Evolutionary conservation across 139 green algal genomes (phyloP).

Genomic region (Chlorella sp.): DNA sequence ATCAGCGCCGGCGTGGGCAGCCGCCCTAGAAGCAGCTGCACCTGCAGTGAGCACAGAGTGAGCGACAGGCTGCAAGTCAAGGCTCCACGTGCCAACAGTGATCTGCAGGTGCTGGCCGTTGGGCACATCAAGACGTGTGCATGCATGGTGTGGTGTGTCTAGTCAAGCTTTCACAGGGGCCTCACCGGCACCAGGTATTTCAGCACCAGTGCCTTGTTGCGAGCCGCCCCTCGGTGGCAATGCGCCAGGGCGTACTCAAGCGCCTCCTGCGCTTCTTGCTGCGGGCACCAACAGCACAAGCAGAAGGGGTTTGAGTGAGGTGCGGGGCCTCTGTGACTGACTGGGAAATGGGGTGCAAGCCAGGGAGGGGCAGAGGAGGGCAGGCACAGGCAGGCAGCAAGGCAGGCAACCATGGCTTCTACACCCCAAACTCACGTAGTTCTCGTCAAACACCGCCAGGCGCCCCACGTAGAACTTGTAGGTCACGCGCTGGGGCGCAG

Average conservation of each 20-base stretch:
- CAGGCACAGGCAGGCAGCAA: neutral
- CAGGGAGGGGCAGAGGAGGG: no score
- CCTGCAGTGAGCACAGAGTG: neutral
- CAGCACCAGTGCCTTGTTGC: constrained; percentile 68
- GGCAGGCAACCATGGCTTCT: no score
- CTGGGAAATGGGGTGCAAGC: no score
- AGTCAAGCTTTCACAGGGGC: no score
- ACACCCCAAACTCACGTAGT: constrained; percentile 45
- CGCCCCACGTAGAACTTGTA: constrained; percentile 80
- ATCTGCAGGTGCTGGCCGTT: no score
- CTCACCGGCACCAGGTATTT: constrained; percentile 81
- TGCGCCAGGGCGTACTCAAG: constrained; percentile 72
- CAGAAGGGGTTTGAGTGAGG: no score
- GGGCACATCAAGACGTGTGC: no score
- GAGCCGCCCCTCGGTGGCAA: constrained; percentile 53
- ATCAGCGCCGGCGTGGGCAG: constrained; percentile 61
- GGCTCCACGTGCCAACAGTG: neutral
- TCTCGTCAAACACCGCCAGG: constrained; percentile 83
- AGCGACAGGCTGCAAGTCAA: neutral
- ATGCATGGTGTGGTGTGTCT: no score
- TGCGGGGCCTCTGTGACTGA: no score
- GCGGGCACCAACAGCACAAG: neutral
- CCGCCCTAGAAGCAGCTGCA: constrained; percentile 62
- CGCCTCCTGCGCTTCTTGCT: constrained; percentile 55
- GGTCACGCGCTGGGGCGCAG: constrained; percentile 63